phyloP scores from a whole-genome alignment of 495 filamentous ascomycete genomes.

The Rhizodiscina lignyota region DNA sequence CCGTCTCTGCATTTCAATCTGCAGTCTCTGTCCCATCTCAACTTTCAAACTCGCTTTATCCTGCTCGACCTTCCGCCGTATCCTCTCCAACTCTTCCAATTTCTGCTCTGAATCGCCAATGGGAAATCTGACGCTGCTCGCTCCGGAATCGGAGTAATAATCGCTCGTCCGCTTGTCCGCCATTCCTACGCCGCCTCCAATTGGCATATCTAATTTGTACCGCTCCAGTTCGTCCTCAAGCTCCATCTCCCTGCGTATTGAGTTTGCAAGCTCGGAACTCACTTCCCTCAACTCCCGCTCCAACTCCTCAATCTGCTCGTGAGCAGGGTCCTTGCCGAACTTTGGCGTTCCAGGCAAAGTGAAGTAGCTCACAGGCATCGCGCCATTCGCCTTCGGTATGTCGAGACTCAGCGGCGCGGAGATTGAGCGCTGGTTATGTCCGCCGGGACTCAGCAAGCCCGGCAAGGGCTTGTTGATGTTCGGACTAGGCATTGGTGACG shows the following conservation, averaged over 20 bases:
- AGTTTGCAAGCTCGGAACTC: conserved; percentile 77
- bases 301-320: conserved; percentile 50
- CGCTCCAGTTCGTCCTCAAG: conserved; percentile 85
- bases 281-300: conserved; percentile 89
- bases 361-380: conserved; percentile 15
- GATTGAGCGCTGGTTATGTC: conserved; percentile 12
- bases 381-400: conserved; percentile 20
- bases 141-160: conserved; percentile 93
- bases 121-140: conserved; percentile 62
- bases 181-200: too few species aligned
- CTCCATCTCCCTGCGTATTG: conserved; percentile 91
- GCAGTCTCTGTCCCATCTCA: conserved; percentile 63
- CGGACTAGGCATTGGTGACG: not conserved
- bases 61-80: conserved; percentile 73
- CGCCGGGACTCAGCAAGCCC: conserved; percentile 26
- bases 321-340: conserved; percentile 24
- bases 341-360: conserved; percentile 22
- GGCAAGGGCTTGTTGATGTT: too few species aligned
- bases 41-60: conserved; percentile 78
- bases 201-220: conserved; percentile 43
- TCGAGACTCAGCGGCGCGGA: conserved; percentile 22
- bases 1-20: conserved; percentile 64
- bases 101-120: conserved; percentile 37
- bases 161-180: conserved; percentile 83
- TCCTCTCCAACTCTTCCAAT: conserved; percentile 67